Conservation (phyloP, 257 asterid species). For the Mentha longifolia region DNA sequence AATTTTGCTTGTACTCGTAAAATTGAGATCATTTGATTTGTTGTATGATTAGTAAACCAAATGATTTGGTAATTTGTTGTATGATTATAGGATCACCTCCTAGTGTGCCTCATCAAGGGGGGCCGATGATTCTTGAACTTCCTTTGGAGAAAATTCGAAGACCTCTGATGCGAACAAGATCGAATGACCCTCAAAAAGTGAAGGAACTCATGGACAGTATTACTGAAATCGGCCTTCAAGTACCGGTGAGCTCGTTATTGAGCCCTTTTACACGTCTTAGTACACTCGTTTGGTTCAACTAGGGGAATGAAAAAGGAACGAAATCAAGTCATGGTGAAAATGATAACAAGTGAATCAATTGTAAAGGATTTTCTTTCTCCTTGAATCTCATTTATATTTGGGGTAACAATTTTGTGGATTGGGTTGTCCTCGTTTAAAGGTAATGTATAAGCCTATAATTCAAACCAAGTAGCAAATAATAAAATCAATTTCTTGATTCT, state of each 20-base stretch:
- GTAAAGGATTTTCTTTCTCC: too few species aligned
- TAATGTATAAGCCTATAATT: too few species aligned
- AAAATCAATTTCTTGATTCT: too few species aligned
- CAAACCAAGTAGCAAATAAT: too few species aligned
- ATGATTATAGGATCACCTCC: conserved; percentile 66
- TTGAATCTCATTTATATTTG: too few species aligned
- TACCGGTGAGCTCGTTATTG: conserved; percentile 54
- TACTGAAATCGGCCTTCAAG: conserved; percentile 87
- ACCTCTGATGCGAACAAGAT: conserved; percentile 89
- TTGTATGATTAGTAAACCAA: background rate
- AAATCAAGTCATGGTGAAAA: too few species aligned
- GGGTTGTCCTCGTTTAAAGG: too few species aligned
- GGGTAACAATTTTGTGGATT: too few species aligned
- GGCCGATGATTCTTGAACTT: conserved; percentile 85
- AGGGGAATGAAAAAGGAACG: too few species aligned
- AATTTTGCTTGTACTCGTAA: background rate
- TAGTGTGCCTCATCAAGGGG: conserved; percentile 60
- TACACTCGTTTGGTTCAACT: too few species aligned
- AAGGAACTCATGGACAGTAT: conserved; percentile 85
- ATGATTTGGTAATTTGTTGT: background rate
- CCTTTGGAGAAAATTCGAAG: conserved; percentile 83
- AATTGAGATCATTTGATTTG: background rate
- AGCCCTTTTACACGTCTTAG: too few species aligned
- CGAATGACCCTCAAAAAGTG: conserved; percentile 80
- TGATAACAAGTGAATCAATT: too few species aligned